A percentile compares a stretch with the other conserved stretches of the same genome.
phyloP scores from a whole-genome alignment of 2,329 filamentous ascomycete genomes.

The Nigrospora oryzae region DNA sequence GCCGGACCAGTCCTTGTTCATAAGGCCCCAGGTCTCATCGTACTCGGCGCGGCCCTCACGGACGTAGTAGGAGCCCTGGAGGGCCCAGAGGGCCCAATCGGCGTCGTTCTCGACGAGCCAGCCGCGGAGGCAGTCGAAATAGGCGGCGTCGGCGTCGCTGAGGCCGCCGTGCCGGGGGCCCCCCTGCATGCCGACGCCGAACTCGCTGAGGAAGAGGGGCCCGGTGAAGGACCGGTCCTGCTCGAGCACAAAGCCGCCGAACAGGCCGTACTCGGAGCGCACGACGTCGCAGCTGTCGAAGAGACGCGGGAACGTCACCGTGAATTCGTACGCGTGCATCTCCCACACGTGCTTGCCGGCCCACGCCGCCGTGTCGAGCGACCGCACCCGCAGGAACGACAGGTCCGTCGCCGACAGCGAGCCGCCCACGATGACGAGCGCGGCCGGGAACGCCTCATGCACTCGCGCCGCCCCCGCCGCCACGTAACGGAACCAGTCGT shows the following conservation, averaged over 20 bases:
- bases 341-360: conserved; percentile 50
- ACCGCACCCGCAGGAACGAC: conserved; percentile 27
- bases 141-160: conserved; percentile 32
- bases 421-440: conserved; percentile 46
- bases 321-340: conserved; percentile 49
- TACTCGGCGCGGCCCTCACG: conserved; percentile 38
- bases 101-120: conserved; percentile 48
- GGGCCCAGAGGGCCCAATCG: conserved; percentile 51
- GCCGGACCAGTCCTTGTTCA: conserved; percentile 33
- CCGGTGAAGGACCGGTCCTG: conserved; percentile 38
- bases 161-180: conserved; percentile 33
- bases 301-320: conserved; percentile 33
- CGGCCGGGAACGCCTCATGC: conserved; percentile 41
- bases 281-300: conserved; percentile 33
- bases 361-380: conserved; percentile 36
- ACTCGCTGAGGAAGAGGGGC: conserved; percentile 50
- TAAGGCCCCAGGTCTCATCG: conserved; percentile 44
- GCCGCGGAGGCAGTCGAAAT: conserved; percentile 41
- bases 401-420: conserved; percentile 46
- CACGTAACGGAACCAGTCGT: conserved; percentile 43
- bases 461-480: conserved; percentile 36
- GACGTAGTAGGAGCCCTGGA: conserved; percentile 51
- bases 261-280: conserved; percentile 33
- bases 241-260: conserved; percentile 42
- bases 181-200: conserved; percentile 42